These are phyloP conservation scores for Xylariaceae sp. DNA, from an alignment of 2,329 filamentous ascomycete genomes.

Conservation along the genomic window DNA sequence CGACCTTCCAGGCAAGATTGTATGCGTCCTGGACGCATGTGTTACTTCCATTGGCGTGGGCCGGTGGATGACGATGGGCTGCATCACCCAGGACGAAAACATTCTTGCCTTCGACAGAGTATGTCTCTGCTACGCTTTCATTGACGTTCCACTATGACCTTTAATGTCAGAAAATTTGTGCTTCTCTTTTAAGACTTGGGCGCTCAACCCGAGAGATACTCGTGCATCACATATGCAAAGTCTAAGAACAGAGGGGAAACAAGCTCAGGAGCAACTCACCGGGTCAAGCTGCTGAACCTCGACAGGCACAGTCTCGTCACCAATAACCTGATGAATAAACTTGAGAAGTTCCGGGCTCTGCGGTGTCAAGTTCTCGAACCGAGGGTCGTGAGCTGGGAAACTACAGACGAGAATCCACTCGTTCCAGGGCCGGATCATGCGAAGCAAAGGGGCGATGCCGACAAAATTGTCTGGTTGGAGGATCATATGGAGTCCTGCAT, in stretches of 20 bases:
- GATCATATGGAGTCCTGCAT: constrained; percentile 53
- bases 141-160: constrained; percentile 62
- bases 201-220: too few species aligned
- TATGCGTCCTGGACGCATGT: constrained; percentile 56
- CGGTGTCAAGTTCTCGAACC: constrained; percentile 9
- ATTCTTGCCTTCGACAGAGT: constrained; percentile 47
- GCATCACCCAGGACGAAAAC: constrained; percentile 54
- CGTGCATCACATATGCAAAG: too few species aligned
- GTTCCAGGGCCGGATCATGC: constrained; percentile 57
- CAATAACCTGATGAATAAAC: constrained; percentile 40
- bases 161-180: too few species aligned
- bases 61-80: constrained; percentile 54
- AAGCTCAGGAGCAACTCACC: too few species aligned
- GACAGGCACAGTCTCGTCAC: constrained; percentile 42
- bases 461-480: constrained; percentile 44
- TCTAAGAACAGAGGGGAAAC: too few species aligned
- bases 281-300: constrained; percentile 52
- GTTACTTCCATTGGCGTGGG: constrained; percentile 55
- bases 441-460: constrained; percentile 41
- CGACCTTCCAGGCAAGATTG: constrained; percentile 54
- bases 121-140: constrained; percentile 56
- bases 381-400: constrained; percentile 22
- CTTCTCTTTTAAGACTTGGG: too few species aligned
- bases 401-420: constrained; percentile 52
- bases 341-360: constrained; percentile 11